Conservation (phyloP, 1,284 basidiomycete species). For the Chalciporus piperatoides region DNA sequence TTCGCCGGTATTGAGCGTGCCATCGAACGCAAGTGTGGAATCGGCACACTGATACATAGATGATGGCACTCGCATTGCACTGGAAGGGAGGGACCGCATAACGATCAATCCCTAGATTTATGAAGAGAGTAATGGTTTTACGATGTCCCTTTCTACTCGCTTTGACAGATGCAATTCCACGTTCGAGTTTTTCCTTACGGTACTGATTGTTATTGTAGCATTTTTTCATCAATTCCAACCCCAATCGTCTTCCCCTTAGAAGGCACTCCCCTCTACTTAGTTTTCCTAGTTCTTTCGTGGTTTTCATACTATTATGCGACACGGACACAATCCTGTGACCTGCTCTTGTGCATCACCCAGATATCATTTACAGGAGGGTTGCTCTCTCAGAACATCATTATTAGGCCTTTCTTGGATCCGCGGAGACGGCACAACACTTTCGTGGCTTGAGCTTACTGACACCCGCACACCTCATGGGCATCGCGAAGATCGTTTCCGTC, state of each 20-base stretch:
- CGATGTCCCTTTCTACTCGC: slow-evolving; percentile 15
- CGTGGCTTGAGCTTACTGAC: not conserved
- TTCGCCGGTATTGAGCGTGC: slow-evolving; percentile 29
- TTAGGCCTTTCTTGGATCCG: slow-evolving; percentile 1
- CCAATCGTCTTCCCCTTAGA: not conserved
- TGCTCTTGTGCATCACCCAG: slow-evolving; percentile 4
- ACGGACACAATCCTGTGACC: not conserved
- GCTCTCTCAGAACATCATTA: not conserved
- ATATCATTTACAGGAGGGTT: not conserved
- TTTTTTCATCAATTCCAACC: slow-evolving; percentile 3
- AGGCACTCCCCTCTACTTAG: not conserved
- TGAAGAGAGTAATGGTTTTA: slow-evolving; percentile 16
- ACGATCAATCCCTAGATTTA: slow-evolving; percentile 25
- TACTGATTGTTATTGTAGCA: slow-evolving; percentile 14
- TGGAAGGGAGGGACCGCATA: slow-evolving; percentile 19
- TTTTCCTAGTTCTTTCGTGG: not conserved
- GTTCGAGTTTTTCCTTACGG: slow-evolving; percentile 5
- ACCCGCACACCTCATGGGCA: not conserved
- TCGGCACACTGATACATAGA: slow-evolving; percentile 17
- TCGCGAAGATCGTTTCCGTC: not conserved
- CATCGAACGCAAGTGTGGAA: slow-evolving; percentile 12
- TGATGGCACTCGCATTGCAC: slow-evolving; percentile 16
- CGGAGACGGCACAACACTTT: not conserved
- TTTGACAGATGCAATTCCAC: slow-evolving; percentile 11
- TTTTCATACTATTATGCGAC: not conserved